Evolutionary conservation across 1,139 yeast species (phyloP).

Genomic region (Diutina rugosa): DNA sequence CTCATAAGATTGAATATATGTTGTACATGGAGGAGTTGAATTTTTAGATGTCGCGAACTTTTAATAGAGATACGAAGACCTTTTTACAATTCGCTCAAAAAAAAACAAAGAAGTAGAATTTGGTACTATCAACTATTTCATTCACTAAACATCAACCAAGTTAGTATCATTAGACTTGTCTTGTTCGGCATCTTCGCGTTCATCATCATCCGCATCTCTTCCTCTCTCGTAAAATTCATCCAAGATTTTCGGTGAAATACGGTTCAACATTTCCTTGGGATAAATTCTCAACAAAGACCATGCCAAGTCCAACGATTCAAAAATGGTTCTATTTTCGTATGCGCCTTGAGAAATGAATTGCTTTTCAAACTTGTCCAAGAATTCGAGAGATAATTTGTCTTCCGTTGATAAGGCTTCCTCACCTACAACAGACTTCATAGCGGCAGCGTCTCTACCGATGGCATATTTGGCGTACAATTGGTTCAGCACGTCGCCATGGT

Average conservation of each 20-base stretch:
- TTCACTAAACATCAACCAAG: conserved; percentile 1
- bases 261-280: conserved; percentile 97
- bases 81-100: not conserved
- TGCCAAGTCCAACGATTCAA: conserved; percentile 94
- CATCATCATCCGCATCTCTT: conserved; percentile 45
- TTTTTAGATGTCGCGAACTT: too few species aligned
- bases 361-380: conserved; percentile 94
- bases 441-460: conserved; percentile 99
- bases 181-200: conserved; percentile 27
- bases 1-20: too few species aligned
- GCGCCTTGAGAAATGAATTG: conserved; percentile 93
- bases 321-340: conserved; percentile 85
- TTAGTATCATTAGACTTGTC: not conserved
- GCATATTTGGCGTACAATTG: conserved; percentile 98
- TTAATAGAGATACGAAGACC: too few species aligned
- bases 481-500: conserved; percentile 98
- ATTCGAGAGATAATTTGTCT: conserved; percentile 93
- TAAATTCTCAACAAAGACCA: conserved; percentile 96
- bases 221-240: conserved; percentile 91
- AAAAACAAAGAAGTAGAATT: not conserved
- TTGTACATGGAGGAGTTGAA: too few species aligned
- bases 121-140: not conserved
- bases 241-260: conserved; percentile 94
- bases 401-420: conserved; percentile 97
- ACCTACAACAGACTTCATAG: conserved; percentile 99